Evolutionary conservation across 176 grass and related monocot genomes (phyloP).

Genomic region (Poa pratensis): DNA sequence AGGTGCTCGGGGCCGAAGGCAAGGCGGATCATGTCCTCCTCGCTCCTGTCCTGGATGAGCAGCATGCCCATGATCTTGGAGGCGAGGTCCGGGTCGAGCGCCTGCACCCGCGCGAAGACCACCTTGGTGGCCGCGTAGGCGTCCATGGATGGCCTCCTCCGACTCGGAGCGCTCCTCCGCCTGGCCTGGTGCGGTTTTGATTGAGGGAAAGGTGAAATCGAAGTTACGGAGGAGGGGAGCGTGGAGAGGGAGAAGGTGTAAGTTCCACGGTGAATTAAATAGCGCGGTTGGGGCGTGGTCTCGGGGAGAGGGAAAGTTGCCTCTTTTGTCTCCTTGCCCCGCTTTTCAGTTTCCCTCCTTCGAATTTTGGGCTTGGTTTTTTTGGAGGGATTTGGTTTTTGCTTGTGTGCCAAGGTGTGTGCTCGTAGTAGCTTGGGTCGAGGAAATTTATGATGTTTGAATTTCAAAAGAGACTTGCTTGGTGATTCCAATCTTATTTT

Average conservation of each 20-base stretch:
- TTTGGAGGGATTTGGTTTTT: background rate
- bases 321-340: conserved; percentile 17
- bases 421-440: background rate
- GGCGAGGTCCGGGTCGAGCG: conserved; percentile 68
- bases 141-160: conserved; percentile 49
- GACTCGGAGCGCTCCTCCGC: no score
- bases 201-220: conserved; percentile 1
- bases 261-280: conserved; percentile 35
- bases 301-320: conserved; percentile 30
- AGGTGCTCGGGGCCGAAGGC: conserved; percentile 76
- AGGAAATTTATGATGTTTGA: background rate
- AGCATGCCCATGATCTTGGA: conserved; percentile 81
- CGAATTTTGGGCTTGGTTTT: conserved; percentile 29
- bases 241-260: background rate
- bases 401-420: background rate
- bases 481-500: background rate
- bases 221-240: conserved; percentile 20
- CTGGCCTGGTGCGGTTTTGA: conserved; percentile 25
- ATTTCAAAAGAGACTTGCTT: background rate
- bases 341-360: conserved; percentile 22
- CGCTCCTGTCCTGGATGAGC: conserved; percentile 65
- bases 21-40: conserved; percentile 83
- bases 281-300: conserved; percentile 31
- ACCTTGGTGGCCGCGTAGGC: conserved; percentile 73
- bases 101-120: conserved; percentile 71